A percentile compares a stretch with the other conserved stretches of the same genome.
These are phyloP conservation scores for Cucurbita ficifolia DNA, from an alignment of 306 rosid genomes.

Conservation along the genomic window DNA sequence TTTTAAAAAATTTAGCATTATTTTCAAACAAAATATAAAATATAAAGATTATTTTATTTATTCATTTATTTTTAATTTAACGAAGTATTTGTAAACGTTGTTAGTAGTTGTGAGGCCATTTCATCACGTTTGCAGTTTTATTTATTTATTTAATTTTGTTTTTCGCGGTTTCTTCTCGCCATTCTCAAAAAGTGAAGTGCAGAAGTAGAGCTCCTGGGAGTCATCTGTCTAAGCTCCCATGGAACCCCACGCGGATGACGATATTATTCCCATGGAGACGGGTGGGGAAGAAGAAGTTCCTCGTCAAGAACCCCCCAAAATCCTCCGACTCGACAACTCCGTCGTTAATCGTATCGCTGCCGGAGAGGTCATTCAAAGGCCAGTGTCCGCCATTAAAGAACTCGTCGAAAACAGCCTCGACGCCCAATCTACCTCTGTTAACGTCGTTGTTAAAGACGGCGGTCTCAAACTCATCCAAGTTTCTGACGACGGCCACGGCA, in stretches of 20 bases:
- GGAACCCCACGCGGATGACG: neutral
- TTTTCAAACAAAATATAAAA: too few relatives aligned
- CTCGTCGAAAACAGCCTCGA: conserved; percentile 90
- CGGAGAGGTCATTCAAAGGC: conserved; percentile 91
- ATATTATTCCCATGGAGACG: conserved; percentile 12
- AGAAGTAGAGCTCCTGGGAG: neutral
- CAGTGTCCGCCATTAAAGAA: conserved; percentile 77
- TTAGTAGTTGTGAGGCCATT: too few relatives aligned
- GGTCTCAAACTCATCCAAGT: conserved; percentile 93
- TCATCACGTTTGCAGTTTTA: too few relatives aligned
- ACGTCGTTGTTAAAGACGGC: conserved; percentile 66
- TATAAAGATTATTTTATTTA: too few relatives aligned
- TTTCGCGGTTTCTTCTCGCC: neutral
- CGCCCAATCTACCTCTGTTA: conserved; percentile 60
- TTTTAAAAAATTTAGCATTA: too few relatives aligned
- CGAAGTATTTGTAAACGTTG: too few relatives aligned
- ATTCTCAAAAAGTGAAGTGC: neutral
- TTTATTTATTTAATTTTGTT: too few relatives aligned
- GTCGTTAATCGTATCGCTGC: conserved; percentile 93
- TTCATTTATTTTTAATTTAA: too few relatives aligned
- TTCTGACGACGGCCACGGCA: conserved; percentile 90
- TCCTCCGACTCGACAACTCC: conserved; percentile 59
- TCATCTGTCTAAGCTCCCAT: neutral
- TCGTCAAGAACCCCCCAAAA: conserved; percentile 43
- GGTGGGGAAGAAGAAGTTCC: conserved; percentile 7